Base-by-base conservation (phyloP, 352 stramenopile species). In the Phytophthora tentaculata region DNA sequence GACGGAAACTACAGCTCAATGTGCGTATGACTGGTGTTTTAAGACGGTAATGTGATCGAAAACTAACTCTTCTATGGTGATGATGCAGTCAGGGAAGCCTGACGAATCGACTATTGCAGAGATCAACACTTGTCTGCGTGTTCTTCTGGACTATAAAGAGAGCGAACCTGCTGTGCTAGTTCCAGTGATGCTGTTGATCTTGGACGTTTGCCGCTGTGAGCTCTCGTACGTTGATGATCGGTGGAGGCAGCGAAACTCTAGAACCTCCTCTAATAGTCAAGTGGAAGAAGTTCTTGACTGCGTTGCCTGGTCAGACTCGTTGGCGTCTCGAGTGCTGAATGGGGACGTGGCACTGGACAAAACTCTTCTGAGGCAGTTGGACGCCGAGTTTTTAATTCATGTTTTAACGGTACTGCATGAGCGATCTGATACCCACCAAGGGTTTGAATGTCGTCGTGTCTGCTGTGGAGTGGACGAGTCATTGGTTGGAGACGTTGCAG, bases 141-240 rank as follows among this genome's bases (percentile, higher is more conserved):
- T 77, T 7, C 53, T 84, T 26, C 26, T 80, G 2, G 55, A 79
- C 0, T 61, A 79, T 13, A 56, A 69, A 41, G 80, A 87, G 56
- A 47, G 39, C 2, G 64, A 74, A 13, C 28, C 54, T 1, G 49
- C 37, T 23, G 80, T 87, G 39, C 43, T 89, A n/a, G 28, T 71
- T 7, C 49, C 51, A 2, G 19, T 81, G 3, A 44, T 86, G 32
- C 22, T 81, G 53, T 56, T 82, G 17, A 47, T 86, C 14, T 14
- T 86, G n/a, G 69, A 77, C 4, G 56, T 84, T 23, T 79, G 67
- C 48, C 55, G 70, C 10, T 59, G 64, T 0, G 72, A 81, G 5
- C 26, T 84, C 0, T 79, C 77, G 8, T 77, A 79, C 48, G 61
- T 74, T 10, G 77, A 89, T 9, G 64, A 55, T 3, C 64, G 77